These are phyloP conservation scores for Aspergillus sp. DNA, from an alignment of 2,329 filamentous ascomycete genomes.

Conservation along the genomic window DNA sequence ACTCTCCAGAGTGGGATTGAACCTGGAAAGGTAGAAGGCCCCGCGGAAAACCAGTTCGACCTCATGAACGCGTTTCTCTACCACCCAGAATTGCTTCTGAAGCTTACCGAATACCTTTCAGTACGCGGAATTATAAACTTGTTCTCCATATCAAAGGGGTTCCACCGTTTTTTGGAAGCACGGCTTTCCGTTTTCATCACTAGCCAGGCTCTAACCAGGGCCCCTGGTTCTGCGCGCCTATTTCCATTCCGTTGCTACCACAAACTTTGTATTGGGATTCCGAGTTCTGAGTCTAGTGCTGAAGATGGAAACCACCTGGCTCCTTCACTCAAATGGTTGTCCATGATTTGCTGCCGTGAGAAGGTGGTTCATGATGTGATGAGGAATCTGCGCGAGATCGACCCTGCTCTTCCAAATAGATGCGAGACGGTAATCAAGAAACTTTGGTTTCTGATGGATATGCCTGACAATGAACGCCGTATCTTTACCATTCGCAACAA, in stretches of 20 bases:
- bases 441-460: conserved; percentile 70
- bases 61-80: conserved; percentile 8
- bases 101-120: conserved; percentile 52
- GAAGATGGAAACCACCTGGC: conserved; percentile 30
- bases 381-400: conserved; percentile 54
- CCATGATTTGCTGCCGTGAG: conserved; percentile 60
- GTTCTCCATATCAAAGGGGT: conserved; percentile 60
- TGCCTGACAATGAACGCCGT: conserved; percentile 54
- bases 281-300: background rate
- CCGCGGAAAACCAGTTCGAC: conserved; percentile 5
- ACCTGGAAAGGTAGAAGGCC: background rate
- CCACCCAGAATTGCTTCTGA: conserved; percentile 48
- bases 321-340: conserved; percentile 63
- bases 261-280: conserved; percentile 42
- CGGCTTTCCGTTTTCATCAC: conserved; percentile 57
- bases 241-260: conserved; percentile 61
- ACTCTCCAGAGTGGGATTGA: background rate
- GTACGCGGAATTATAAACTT: conserved; percentile 57
- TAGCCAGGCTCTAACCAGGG: conserved; percentile 50
- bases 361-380: conserved; percentile 58
- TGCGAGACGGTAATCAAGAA: conserved; percentile 54
- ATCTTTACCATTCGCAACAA: conserved; percentile 50
- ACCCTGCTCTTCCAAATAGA: conserved; percentile 51
- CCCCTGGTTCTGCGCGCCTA: conserved; percentile 51
- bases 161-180: conserved; percentile 57